Evolutionary conservation across 805 yeast genomes (phyloP).

Genomic region (Saccharomyces eubayanus): DNA sequence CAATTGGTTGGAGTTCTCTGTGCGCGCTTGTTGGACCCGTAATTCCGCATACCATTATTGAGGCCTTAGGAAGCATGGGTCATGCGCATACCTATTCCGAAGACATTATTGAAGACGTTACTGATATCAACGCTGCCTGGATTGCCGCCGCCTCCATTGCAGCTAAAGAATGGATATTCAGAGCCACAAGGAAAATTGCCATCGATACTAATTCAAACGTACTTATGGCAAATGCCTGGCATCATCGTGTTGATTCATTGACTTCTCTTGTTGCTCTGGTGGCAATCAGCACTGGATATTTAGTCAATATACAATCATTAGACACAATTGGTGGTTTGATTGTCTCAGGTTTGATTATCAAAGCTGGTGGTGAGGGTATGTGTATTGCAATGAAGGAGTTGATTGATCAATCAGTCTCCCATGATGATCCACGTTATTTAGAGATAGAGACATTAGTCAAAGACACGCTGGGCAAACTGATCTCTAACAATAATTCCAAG

Average conservation of each 20-base stretch:
- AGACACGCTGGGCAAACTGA: constrained; percentile 22
- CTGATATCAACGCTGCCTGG: constrained; percentile 89
- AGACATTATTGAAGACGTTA: constrained; percentile 31
- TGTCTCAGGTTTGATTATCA: constrained; percentile 70
- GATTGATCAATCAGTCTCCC: constrained; percentile 58
- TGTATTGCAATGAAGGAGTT: constrained; percentile 62
- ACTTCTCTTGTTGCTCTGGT: constrained; percentile 83
- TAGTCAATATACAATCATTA: constrained; percentile 68
- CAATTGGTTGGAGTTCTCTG: constrained; percentile 81
- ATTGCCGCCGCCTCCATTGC: constrained; percentile 79
- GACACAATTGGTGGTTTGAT: constrained; percentile 86
- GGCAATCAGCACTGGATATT: constrained; percentile 76
- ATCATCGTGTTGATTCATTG: constrained; percentile 85
- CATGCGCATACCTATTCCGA: constrained; percentile 34
- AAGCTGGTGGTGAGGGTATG: constrained; percentile 73
- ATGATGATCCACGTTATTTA: constrained; percentile 40
- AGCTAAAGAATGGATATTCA: constrained; percentile 78
- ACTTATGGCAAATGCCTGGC: constrained; percentile 94
- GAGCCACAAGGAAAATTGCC: constrained; percentile 77
- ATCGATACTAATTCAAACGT: constrained; percentile 71
- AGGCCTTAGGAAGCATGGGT: constrained; percentile 31
- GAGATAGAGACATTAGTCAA: constrained; percentile 34
- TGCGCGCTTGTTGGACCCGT: constrained; percentile 57
- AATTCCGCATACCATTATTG: constrained; percentile 53
- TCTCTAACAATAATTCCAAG: constrained; percentile 30